A percentile compares a stretch with the other conserved stretches of the same genome.
Evolutionary conservation across 192 early-diverging fungal genomes (phyloP).

Genomic region (Backusella tuberculispora): DNA sequence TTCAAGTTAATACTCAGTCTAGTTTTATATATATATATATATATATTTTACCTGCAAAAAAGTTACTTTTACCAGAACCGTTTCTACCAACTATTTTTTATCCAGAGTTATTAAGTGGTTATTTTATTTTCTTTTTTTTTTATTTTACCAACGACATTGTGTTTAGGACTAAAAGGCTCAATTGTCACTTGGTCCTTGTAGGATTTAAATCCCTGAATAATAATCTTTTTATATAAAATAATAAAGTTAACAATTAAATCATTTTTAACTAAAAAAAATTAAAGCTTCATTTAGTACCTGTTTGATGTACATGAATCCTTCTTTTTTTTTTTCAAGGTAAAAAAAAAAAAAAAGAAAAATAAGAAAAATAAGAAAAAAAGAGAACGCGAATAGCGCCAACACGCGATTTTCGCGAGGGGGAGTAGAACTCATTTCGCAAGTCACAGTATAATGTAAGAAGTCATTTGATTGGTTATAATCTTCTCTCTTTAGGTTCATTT

Average conservation of each 20-base stretch:
- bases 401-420: neutral
- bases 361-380: neutral
- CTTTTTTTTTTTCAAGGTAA: neutral
- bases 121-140: neutral
- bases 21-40: neutral
- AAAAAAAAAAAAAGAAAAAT: neutral
- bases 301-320: neutral
- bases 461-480: too few relatives aligned
- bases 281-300: neutral
- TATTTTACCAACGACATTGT: constrained; percentile 91
- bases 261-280: neutral
- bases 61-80: constrained; percentile 97
- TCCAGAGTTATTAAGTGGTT: neutral
- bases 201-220: constrained; percentile 99
- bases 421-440: neutral
- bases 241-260: neutral
- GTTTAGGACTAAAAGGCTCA: constrained; percentile 89
- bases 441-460: neutral
- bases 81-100: constrained; percentile 84
- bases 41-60: constrained; percentile 78
- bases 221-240: constrained; percentile 57
- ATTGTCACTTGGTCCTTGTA: constrained; percentile 96
- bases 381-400: neutral
- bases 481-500: too few relatives aligned
- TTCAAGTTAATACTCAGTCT: neutral